These are phyloP conservation scores for Colletotrichum trifolii DNA, from an alignment of 2,329 filamentous ascomycete genomes.

Conservation along the genomic window DNA sequence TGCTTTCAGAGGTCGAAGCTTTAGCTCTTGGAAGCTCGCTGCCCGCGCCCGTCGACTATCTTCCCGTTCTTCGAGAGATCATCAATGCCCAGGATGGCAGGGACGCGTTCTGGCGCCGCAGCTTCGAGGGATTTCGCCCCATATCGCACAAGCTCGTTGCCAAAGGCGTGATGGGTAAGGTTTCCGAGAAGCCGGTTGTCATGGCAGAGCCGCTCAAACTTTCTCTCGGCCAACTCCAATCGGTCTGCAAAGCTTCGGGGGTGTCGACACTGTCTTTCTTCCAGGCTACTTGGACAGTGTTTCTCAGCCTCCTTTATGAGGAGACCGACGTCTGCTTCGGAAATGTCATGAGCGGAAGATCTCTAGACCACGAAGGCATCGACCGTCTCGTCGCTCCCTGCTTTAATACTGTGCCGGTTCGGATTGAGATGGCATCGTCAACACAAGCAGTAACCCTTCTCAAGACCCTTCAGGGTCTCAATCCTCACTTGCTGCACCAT, in stretches of 20 bases:
- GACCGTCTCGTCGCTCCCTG: conserved; percentile 86
- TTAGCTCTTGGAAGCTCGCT: conserved; percentile 62
- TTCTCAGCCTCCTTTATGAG: conserved; percentile 67
- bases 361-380: conserved; percentile 71
- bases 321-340: conserved; percentile 83
- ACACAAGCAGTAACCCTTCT: conserved; percentile 67
- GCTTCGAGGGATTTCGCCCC: conserved; percentile 63
- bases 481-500: conserved; percentile 70
- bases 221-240: conserved; percentile 58
- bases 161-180: not conserved
- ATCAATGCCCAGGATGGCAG: conserved; percentile 58
- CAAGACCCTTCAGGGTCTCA: conserved; percentile 69
- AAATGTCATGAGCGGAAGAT: conserved; percentile 84
- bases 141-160: conserved; percentile 26
- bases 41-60: conserved; percentile 64
- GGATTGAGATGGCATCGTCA: conserved; percentile 62
- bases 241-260: conserved; percentile 61
- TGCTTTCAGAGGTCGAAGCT: conserved; percentile 78
- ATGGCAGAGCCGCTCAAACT: conserved; percentile 30
- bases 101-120: conserved; percentile 73
- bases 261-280: conserved; percentile 74
- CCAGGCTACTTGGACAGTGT: conserved; percentile 78
- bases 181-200: not conserved
- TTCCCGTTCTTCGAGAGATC: conserved; percentile 71
- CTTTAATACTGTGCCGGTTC: conserved; percentile 88